Evolutionary conservation across 139 green algal species (phyloP), one percentile per base, ranked within the genome.

Genomic region (Nannochloris sp.): DNA sequence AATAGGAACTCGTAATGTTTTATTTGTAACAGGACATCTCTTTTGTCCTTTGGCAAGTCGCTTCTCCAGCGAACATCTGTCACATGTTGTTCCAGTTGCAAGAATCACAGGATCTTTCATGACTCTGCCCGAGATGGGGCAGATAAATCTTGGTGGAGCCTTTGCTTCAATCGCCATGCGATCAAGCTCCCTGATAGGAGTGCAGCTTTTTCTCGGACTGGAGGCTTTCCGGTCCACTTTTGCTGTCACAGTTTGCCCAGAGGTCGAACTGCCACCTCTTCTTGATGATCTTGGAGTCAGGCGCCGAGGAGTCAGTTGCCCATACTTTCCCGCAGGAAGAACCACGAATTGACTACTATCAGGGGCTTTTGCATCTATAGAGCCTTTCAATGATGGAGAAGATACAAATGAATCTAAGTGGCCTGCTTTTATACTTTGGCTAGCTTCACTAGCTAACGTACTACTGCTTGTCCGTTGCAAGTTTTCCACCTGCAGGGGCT

Each of bases 101-200:
- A 84, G 60, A 31, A 86, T 48, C 49, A 85, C 78, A 14, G 80
- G 80, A 61, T 86, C 80, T 8, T 79, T 68, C 81, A 86, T 71
- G 69, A 86, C 20, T 13, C 75, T 74, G 33, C 60, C 87, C 11
- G 69, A 84, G 28, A 61, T 86, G 36, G 45, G 74, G 70, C 69
- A 82, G 67, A 86, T 85, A 63, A 79, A 89, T 28, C 84, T 85
- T 6, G 59, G 43, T 4, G 80, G 80, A 5, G 80, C 80, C 5
- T 70, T 65, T 12, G 69, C 63, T 6, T 80, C 65, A 49, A 53
- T 55, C 44, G 59, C 26, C 17, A 53, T n/a, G 6, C 33, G 33
- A 23, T 66, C 60, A 37, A 66, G 25, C 11, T 53, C 46, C 46
- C 46, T 20, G 1, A 53, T 23, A 28, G 46, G 46, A 9, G 46